Percentiles rank a stretch among this genome's conserved stretches.
Conservation (phyloP, 2,329 filamentous ascomycete species). For the Aspergillus thermomutatus region DNA sequence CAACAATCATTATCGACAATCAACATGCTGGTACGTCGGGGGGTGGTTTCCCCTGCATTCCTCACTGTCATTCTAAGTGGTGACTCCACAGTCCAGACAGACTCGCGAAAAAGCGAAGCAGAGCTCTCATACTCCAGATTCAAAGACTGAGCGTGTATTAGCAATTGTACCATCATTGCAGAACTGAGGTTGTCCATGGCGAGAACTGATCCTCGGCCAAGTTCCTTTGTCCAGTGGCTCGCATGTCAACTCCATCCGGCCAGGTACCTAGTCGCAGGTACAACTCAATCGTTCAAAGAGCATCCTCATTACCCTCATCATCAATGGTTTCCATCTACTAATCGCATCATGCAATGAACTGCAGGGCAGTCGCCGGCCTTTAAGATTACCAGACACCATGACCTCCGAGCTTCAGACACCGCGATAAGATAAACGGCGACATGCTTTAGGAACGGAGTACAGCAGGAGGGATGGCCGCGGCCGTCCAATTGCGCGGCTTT, state of each 20-base stretch:
- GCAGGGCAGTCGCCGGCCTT: background rate
- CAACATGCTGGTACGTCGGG: background rate
- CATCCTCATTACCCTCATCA: too few relatives aligned
- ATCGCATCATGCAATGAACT: background rate
- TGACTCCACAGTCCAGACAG: background rate
- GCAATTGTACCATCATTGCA: too few relatives aligned
- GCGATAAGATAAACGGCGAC: slow-evolving; percentile 31
- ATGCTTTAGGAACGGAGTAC: too few relatives aligned
- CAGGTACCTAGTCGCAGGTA: too few relatives aligned
- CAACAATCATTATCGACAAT: background rate
- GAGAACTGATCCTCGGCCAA: too few relatives aligned
- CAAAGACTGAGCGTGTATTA: too few relatives aligned
- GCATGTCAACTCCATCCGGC: too few relatives aligned
- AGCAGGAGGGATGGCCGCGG: slow-evolving; percentile 18
- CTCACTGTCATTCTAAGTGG: background rate
- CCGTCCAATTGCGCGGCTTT: slow-evolving; percentile 29
- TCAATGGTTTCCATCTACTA: background rate
- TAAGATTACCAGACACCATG: background rate
- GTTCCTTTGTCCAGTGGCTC: too few relatives aligned
- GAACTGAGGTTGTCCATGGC: too few relatives aligned
- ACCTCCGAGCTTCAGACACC: background rate
- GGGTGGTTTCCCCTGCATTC: background rate
- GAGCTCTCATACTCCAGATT: background rate
- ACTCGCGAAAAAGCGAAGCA: too few relatives aligned
- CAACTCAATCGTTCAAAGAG: too few relatives aligned